Evolutionary conservation across 2,329 filamentous ascomycete genomes (phyloP), one percentile per base, ranked within the genome.

Genomic region (Aspergillus pseudonomiae): DNA sequence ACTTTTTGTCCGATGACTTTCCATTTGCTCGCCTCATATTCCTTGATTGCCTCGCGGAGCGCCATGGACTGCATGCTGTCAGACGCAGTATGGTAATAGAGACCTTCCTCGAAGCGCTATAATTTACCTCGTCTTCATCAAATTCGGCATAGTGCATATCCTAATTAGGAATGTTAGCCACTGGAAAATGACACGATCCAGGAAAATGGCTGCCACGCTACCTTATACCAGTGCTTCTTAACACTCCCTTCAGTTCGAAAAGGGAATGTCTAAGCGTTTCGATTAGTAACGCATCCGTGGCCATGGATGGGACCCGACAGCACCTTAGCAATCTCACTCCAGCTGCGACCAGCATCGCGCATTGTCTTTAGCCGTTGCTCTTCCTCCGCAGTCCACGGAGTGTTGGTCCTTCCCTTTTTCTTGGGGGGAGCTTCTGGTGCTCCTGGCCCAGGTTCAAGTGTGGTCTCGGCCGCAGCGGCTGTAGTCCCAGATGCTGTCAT

Each of bases 81-180:
- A 74, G 63, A 48, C 41, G 36, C 46, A 45, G 34, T 58, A 48
- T 39, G 16, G 59, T 34, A 63, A 10, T 39, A 53, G 24, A 52
- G 21, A 43, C 11, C 48, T 14, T 10, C 14, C 36, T 45, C 14
- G 58, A 56, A 16, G n/a, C 24, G 19, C 19, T 19, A n/a, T 36
- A n/a, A 34, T 56, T 52, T 86, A 96, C 93, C 88, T 97, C 95
- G 75, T 98, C 93, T 83, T 97, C 94, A 57, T 92, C 94, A 78
- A 99, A 98, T 77, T 98, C 95, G 68, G 95, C 95, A 78, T 98
- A 98, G 77, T 99, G 95, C 95, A 99, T 99, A 73, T 99, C 95
- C 92, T 95, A 73, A 65, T 77, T 64, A 78, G 73, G 54, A 60
- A 64, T 14, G 52, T 68, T 41, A 69, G 57, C 52, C 60, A 52